Conservation (phyloP, 129 eudicot genomes). For the Erigeron canadensis region DNA sequence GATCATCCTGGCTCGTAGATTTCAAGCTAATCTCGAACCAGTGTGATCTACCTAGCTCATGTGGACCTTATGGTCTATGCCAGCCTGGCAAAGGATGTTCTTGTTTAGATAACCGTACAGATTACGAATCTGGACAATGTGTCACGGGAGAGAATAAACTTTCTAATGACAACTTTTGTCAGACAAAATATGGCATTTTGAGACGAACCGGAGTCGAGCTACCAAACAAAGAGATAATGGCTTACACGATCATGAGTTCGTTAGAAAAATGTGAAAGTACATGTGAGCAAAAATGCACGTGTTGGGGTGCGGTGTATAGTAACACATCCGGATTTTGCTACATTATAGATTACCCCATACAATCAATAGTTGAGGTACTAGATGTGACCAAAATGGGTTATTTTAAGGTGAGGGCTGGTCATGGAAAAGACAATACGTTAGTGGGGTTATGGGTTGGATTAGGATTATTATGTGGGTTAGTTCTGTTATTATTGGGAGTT, state of each 20-base stretch:
- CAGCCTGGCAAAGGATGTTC: conserved; percentile 68
- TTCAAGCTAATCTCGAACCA: conserved; percentile 53
- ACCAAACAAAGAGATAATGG: conserved; percentile 65
- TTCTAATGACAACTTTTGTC: conserved; percentile 41
- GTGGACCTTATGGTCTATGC: conserved; percentile 84
- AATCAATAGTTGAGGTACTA: conserved; percentile 61
- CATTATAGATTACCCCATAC: conserved; percentile 73
- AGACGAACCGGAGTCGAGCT: conserved; percentile 58
- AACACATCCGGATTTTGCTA: conserved; percentile 92
- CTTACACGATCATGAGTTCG: conserved; percentile 41
- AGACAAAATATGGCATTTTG: conserved; percentile 28
- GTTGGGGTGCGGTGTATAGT: conserved; percentile 94
- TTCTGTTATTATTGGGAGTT: conserved; percentile 48
- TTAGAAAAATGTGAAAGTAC: conserved; percentile 57
- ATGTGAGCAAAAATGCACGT: conserved; percentile 63
- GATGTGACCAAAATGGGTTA: conserved; percentile 76
- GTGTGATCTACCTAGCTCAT: conserved; percentile 76
- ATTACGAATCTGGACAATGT: conserved; percentile 34
- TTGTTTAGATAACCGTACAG: conserved; percentile 56
- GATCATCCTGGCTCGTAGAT: conserved; percentile 68
- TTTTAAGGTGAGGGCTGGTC: conserved; percentile 71
- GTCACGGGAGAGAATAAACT: not conserved
- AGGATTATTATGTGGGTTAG: conserved; percentile 51
- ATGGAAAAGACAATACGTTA: conserved; percentile 31
- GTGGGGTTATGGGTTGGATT: conserved; percentile 52